Evolutionary conservation across 345 rosid species (phyloP), one percentile per base, ranked within the genome.

Genomic region (Eucalyptus erythrocorys): DNA sequence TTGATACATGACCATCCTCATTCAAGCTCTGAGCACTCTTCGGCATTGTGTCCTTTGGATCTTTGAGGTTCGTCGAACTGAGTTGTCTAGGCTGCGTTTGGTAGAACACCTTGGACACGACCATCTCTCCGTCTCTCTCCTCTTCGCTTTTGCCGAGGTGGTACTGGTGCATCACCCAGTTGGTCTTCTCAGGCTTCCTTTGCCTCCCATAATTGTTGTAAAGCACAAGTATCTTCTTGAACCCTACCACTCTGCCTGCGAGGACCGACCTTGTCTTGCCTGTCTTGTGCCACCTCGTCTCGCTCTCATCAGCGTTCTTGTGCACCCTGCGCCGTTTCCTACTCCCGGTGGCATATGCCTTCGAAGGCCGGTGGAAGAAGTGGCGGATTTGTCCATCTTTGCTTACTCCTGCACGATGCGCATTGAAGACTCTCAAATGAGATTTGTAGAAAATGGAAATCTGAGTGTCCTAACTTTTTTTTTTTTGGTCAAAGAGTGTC

Each of bases 131-230:
- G 49, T 97, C 97, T 93, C 95, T 97, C 89, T 97, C 99, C 55
- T 97, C 99, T 87, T 96, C 98, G 47, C 91, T 91, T 90, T 91
- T 87, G 45, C 99, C 99, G 68, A 96, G 93, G 89, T 97, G 99
- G 90, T 96, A 97, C 47, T 97, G 99, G 90, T 97, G 99, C 97
- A 97, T 97, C 47, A 97, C 99, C 99, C 99, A 97, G 90, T 93
- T 97, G 57, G 99, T 95, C 89, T 97, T 97, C 91, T 96, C 99
- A 0, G 99, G 99, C 82, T 96, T 96, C 89, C 92, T 94, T 86
- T 95, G 98, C 90, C 97, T 94, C 17, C 99, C 97, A 85, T 94
- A 95, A 91, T 96, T 97, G 49, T 97, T 95, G 95, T 97, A 97
- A 57, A 97, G 97, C 10, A 96, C 99, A 80, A 96, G 89, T 61